Percentiles rank a stretch among this genome's conserved stretches.
Evolutionary conservation across 177 flowering plant species (phyloP).

Genomic region (Telopea speciosissima): DNA sequence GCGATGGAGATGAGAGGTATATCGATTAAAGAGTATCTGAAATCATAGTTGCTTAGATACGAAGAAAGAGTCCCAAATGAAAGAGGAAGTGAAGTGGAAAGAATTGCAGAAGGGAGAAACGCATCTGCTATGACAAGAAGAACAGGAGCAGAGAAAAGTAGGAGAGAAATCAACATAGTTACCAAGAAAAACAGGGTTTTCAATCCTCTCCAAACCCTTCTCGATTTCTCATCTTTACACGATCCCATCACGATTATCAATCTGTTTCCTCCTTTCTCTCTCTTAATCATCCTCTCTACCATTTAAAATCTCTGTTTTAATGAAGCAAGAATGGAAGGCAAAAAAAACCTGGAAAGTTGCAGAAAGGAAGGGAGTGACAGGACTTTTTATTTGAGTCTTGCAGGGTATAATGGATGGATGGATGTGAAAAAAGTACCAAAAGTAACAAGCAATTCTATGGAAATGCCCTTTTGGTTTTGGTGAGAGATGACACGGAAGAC

Average conservation of each 20-base stretch:
- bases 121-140: constrained; percentile 61
- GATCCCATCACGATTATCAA: constrained; percentile 36
- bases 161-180: constrained; percentile 66
- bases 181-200: constrained; percentile 69
- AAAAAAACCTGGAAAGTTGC: no score
- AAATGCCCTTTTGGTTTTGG: no score
- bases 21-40: constrained; percentile 68
- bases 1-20: constrained; percentile 72
- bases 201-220: constrained; percentile 34
- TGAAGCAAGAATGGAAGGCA: no score
- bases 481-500: not conserved
- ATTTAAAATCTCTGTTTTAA: no score
- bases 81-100: constrained; percentile 50
- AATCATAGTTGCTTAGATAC: constrained; percentile 56
- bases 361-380: not conserved
- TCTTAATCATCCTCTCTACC: not conserved
- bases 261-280: not conserved
- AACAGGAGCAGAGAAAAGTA: constrained; percentile 71
- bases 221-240: constrained; percentile 46
- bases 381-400: no score
- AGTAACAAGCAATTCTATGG: no score
- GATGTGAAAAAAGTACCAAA: no score
- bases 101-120: constrained; percentile 61
- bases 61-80: constrained; percentile 29
- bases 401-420: no score